Evolutionary conservation across 2,329 filamentous ascomycete genomes (phyloP).

Genomic region (Volutella citrinella): DNA sequence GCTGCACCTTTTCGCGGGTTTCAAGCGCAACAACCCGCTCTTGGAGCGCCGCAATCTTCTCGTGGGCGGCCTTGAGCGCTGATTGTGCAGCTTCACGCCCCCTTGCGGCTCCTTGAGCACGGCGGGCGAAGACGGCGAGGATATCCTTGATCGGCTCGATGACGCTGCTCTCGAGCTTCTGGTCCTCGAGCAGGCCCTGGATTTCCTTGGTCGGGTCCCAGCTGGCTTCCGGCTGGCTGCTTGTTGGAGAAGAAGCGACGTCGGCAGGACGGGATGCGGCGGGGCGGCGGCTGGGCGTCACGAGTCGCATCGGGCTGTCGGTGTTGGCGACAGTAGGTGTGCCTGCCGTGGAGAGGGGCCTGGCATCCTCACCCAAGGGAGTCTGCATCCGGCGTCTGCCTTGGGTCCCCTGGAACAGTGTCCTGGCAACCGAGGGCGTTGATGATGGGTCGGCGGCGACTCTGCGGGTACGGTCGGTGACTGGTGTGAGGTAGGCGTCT

Average conservation of each 20-base stretch:
- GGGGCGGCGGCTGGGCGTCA: slow-evolving; percentile 9
- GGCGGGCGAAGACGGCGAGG: slow-evolving; percentile 55
- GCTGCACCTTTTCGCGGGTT: slow-evolving; percentile 29
- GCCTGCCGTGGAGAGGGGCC: slow-evolving; percentile 8
- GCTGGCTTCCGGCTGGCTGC: slow-evolving; percentile 12
- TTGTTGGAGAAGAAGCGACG: slow-evolving; percentile 1
- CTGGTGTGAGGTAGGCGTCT: slow-evolving; percentile 24
- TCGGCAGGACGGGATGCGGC: slow-evolving; percentile 8
- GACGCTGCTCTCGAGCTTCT: slow-evolving; percentile 37
- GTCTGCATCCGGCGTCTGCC: slow-evolving; percentile 33
- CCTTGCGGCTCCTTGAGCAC: slow-evolving; percentile 57
- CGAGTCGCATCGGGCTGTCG: too few relatives aligned
- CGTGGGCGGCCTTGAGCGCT: slow-evolving; percentile 60
- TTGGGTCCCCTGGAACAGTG: too few relatives aligned
- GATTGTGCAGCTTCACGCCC: slow-evolving; percentile 66
- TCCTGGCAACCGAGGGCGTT: slow-evolving; percentile 36
- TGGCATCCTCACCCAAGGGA: slow-evolving; percentile 26
- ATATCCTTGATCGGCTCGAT: slow-evolving; percentile 38
- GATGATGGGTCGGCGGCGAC: too few relatives aligned
- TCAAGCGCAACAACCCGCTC: slow-evolving; percentile 37
- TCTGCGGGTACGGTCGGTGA: slow-evolving; percentile 20
- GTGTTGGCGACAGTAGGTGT: slow-evolving; percentile 15
- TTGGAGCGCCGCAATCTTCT: slow-evolving; percentile 35
- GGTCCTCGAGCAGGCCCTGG: slow-evolving; percentile 45
- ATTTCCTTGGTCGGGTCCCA: slow-evolving; percentile 45